Base-by-base conservation (phyloP, 441 rosid genomes). In the Euphorbia celastroides region DNA sequence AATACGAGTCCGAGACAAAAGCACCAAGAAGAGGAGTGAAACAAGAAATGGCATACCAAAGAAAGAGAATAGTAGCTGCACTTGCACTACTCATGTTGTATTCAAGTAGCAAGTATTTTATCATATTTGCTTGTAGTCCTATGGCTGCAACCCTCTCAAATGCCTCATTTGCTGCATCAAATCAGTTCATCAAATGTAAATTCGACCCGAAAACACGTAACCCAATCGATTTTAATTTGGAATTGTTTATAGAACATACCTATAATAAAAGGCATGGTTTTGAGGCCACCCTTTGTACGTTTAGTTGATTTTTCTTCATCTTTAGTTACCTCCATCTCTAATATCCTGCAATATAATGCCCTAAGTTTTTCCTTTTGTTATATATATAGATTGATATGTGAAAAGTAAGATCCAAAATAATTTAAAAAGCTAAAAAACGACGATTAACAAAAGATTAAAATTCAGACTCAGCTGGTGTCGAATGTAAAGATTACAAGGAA, bases 261-360 rank as follows among this genome's bases (percentile, higher is more conserved):
- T 76, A 84, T 84, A 27, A 84, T 73, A 44, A 79, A 84, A 56
- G 88, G 88, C 77, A 84, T 66, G 62, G 88, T 72, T 72, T 50
- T 77, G 28, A 80, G 69, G 34, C 88, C 88, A 25, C 86, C 88
- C 77, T 74, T 79, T 50, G 56, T 73, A 41, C 59, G 19, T 16
- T 64, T 59, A 48, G 28, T 57, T 27, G 52, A 36, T 22, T 44
- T 31, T 60, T 64, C 56, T 52, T 70, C 71, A 22, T 60, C 68
- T 32, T 23, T 20, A 5, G 68, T 12, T n/a, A 26, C 65, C 70
- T 81, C 81, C 82, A 81, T 79, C 20, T 1, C 27, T 10, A 30
- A 23, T 58, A 34, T n/a, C 54, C 62, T 44, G 56, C 64, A 65
- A 68, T 11, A 42, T 60, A 23, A 14, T 16, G 23, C 10, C 27